phyloP scores from a whole-genome alignment of 23 red algal genomes.

The Gracilaria domingensis region DNA sequence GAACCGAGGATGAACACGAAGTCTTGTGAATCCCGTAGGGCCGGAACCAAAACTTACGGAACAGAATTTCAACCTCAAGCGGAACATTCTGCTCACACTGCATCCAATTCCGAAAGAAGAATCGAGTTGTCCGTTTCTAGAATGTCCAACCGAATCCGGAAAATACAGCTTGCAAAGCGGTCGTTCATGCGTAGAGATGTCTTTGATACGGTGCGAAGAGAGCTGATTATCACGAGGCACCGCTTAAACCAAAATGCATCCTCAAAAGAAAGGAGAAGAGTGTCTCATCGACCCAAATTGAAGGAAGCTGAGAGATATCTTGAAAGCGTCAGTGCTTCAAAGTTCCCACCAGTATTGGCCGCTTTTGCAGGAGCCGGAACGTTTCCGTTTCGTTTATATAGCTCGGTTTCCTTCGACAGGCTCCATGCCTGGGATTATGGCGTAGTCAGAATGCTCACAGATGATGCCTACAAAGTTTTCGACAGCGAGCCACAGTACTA shows the following conservation, averaged over 20 bases:
- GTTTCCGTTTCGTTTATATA: conserved; percentile 28
- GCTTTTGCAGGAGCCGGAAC: conserved; percentile 7
- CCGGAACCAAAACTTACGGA: not conserved
- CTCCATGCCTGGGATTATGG: conserved; percentile 22
- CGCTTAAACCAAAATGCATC: not conserved
- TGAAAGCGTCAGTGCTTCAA: not conserved
- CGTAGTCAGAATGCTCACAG: conserved; percentile 3
- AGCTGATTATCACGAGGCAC: not conserved
- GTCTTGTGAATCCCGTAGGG: not conserved
- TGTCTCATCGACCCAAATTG: not conserved
- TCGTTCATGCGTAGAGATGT: not conserved
- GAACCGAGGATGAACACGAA: not conserved
- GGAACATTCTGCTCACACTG: not conserved
- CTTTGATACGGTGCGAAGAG: not conserved
- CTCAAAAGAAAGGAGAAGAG: not conserved
- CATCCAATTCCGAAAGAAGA: not conserved
- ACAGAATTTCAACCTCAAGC: not conserved
- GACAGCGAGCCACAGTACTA: not conserved
- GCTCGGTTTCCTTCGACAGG: conserved; percentile 1
- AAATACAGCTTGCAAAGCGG: not conserved
- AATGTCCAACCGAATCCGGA: not conserved
- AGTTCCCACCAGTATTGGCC: conserved; percentile 9
- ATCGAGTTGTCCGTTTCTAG: not conserved
- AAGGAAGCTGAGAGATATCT: not conserved
- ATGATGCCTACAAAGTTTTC: conserved; percentile 6